A percentile compares a stretch with the other conserved stretches of the same genome.
Evolutionary conservation across 257 asterid genomes (phyloP).

Genomic region (Fraxinus quadrangulata): DNA sequence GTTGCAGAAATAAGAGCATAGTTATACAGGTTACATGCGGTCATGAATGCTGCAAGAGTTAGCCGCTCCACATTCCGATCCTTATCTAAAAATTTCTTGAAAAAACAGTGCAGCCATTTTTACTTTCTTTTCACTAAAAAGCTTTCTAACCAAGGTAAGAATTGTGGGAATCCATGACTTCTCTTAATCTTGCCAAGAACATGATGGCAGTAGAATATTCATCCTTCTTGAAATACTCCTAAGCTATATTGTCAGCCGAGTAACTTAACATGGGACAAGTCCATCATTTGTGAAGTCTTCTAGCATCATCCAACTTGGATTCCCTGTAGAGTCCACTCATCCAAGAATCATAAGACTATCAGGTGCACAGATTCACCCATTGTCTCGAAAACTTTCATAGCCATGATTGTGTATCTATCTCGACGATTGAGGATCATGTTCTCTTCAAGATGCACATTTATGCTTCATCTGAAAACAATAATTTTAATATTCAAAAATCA

Average conservation of each 20-base stretch:
- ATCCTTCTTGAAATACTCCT: constrained; percentile 72
- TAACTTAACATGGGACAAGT: constrained; percentile 76
- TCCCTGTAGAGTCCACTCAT: constrained; percentile 86
- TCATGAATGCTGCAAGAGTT: constrained; percentile 74
- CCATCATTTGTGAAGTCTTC: constrained; percentile 56
- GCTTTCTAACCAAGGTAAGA: constrained; percentile 73
- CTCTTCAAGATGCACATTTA: neutral
- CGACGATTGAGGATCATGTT: constrained; percentile 5
- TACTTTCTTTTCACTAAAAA: constrained; percentile 74
- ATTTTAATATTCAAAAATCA: neutral
- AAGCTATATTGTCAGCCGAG: constrained; percentile 74
- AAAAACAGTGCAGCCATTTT: constrained; percentile 59
- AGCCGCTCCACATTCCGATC: constrained; percentile 49
- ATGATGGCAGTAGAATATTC: constrained; percentile 51
- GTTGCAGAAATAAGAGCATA: constrained; percentile 48
- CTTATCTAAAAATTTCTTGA: constrained; percentile 51
- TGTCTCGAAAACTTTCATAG: constrained; percentile 44
- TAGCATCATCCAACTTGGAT: constrained; percentile 72
- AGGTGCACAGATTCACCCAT: constrained; percentile 62
- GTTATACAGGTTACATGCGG: constrained; percentile 62
- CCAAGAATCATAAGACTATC: constrained; percentile 77
- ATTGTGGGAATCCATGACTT: constrained; percentile 68
- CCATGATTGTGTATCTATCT: constrained; percentile 51
- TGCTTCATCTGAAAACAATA: neutral
- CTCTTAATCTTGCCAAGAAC: constrained; percentile 56